Evolutionary conservation across 202 grass and related monocot genomes (phyloP), one percentile per base, ranked within the genome.

Genomic region (Zoysia matrella): DNA sequence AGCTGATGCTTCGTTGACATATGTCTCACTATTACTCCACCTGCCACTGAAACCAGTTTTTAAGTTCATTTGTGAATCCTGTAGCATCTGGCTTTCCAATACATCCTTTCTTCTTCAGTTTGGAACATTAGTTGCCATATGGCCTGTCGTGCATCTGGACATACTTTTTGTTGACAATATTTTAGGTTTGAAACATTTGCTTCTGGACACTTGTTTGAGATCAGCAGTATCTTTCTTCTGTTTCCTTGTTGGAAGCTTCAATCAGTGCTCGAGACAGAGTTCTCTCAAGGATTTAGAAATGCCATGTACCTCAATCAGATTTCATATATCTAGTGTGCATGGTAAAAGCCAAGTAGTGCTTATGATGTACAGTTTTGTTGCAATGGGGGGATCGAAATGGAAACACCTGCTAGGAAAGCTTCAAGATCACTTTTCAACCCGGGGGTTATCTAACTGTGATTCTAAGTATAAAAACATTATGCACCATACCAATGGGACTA

Each of bases 151-250:
- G 67, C 82, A 80, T 75, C 80, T 95, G 84, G 91, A 99, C 83
- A 74, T 95, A 84, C 77, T 87, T 89, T 65, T 95, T 78, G 56
- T 88, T 49, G 93, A 99, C 65, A 85, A 79, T 84, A 47, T 45
- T 85, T 85, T 75, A 77, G 89, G 91, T 77, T 85, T 82, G 52
- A 94, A 73, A 80, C 90, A 92, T 65, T 48, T 99, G 64, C 81
- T 87, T 64, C 73, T 95, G 70, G 83, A 90, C 69, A 83, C 88
- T 65, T 91, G 83, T 76, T 92, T 99, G 88, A 90, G 80, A 67
- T 79, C 79, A 42, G 96, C 96, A 67, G 96, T 95, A 78, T 95
- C 91, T 76, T 78, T 99, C 74, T 91, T 99, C 45, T 93, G 90
- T 90, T 83, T 90, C 65, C 86, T 99, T 82, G 84, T 82, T 52